These are phyloP conservation scores for Populus hybrid DNA, from an alignment of 441 rosid genomes.

Conservation along the genomic window DNA sequence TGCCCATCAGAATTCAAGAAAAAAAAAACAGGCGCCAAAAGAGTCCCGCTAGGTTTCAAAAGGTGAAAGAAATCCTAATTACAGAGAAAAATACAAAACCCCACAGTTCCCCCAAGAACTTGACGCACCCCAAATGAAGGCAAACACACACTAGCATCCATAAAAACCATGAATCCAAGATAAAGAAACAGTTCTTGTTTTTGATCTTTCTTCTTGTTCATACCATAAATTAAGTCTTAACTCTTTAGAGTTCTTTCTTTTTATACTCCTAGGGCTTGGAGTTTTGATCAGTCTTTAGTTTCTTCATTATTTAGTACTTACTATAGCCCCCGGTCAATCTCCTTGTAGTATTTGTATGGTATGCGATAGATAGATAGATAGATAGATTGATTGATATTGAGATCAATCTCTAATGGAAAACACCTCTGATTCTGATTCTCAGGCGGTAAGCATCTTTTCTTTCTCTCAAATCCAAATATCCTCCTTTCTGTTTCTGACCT, in stretches of 20 bases:
- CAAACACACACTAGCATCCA: conserved; percentile 9
- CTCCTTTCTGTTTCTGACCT: background rate
- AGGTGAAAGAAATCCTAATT: background rate
- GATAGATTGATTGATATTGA: background rate
- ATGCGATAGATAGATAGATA: background rate
- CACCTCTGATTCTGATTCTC: background rate
- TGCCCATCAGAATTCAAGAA: background rate
- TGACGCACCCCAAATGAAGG: conserved; percentile 23
- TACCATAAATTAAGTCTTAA: background rate
- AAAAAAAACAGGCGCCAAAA: background rate
- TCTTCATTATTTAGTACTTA: background rate
- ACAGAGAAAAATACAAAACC: conserved; percentile 17
- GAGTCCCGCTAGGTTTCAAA: background rate
- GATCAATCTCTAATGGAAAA: no score
- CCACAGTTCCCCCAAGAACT: conserved; percentile 28
- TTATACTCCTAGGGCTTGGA: background rate
- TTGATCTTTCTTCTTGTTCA: background rate
- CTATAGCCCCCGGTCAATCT: background rate
- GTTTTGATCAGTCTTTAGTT: background rate
- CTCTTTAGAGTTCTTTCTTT: background rate
- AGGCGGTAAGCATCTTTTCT: background rate
- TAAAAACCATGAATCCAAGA: conserved; percentile 6
- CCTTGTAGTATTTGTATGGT: background rate
- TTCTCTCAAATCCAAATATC: background rate
- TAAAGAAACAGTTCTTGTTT: background rate